Conservation (phyloP, 352 stramenopile genomes). For the Pythium pyrilobum region DNA sequence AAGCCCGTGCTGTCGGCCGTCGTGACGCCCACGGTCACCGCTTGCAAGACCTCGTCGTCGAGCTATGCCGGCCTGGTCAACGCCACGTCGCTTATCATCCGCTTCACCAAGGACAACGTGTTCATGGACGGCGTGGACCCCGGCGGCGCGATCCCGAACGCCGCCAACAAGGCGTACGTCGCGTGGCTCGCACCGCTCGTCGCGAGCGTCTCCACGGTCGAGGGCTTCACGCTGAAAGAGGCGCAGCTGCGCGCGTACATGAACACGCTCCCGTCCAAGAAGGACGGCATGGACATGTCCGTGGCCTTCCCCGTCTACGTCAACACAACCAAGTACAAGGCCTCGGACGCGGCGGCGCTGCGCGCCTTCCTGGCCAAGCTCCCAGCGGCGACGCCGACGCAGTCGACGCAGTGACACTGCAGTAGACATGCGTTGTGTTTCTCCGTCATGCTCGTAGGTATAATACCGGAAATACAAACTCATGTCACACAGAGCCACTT, state of each 20-base stretch:
- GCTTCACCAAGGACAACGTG: conserved; percentile 66
- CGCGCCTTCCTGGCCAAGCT: conserved; percentile 14
- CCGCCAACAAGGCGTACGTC: conserved; percentile 26
- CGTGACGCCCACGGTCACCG: conserved; percentile 23
- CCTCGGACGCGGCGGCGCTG: conserved; percentile 30
- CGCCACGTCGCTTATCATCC: conserved; percentile 43
- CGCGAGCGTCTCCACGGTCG: conserved; percentile 19
- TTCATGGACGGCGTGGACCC: conserved; percentile 40
- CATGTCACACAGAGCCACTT: no score
- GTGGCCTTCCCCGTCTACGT: conserved; percentile 44
- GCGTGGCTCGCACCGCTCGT: conserved; percentile 37
- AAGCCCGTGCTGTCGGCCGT: conserved; percentile 25
- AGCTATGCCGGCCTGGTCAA: conserved; percentile 40
- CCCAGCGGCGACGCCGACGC: not conserved
- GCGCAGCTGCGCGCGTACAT: conserved; percentile 45
- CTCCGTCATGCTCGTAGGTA: no score
- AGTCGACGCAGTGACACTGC: not conserved
- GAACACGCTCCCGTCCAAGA: conserved; percentile 50
- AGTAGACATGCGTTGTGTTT: no score
- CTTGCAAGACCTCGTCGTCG: conserved; percentile 20
- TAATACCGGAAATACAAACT: no score
- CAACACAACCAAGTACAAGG: conserved; percentile 42
- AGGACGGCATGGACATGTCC: conserved; percentile 45
- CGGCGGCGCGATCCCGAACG: conserved; percentile 18
- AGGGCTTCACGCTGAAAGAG: conserved; percentile 26